A percentile compares a stretch with the other conserved stretches of the same genome.
phyloP scores from a whole-genome alignment of 352 stramenopile genomes.

The Phytophthora citricola region DNA sequence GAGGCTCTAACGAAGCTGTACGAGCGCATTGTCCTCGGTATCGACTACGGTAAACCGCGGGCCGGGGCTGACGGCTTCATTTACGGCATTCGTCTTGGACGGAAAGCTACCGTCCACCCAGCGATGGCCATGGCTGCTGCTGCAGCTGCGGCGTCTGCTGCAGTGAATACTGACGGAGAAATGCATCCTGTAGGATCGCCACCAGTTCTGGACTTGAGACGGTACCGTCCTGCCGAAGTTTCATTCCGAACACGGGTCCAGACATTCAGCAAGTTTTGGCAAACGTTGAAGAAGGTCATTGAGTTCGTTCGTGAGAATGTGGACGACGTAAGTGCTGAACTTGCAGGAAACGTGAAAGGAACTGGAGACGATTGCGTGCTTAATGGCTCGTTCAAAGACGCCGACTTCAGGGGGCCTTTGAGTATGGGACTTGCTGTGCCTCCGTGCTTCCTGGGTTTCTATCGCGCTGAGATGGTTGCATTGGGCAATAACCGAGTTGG shows the following conservation, averaged over 20 bases:
- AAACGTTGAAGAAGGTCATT: slow-evolving; percentile 55
- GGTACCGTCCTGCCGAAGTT: slow-evolving; percentile 51
- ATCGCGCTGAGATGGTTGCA: slow-evolving; percentile 57
- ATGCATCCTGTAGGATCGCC: slow-evolving; percentile 23
- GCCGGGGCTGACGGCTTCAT: slow-evolving; percentile 55
- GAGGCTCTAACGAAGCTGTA: slow-evolving; percentile 69
- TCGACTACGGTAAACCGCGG: slow-evolving; percentile 68
- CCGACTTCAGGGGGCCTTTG: slow-evolving; percentile 61
- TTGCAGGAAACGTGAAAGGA: slow-evolving; percentile 55
- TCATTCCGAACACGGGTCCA: slow-evolving; percentile 57
- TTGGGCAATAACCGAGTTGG: slow-evolving; percentile 53
- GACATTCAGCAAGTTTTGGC: slow-evolving; percentile 67
- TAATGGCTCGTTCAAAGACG: slow-evolving; percentile 65
- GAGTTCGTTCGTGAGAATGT: slow-evolving; percentile 69
- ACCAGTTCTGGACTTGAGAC: slow-evolving; percentile 50
- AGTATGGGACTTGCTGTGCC: slow-evolving; percentile 56
- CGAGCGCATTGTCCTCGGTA: slow-evolving; percentile 65
- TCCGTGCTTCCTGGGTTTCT: slow-evolving; percentile 64
- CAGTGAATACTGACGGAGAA: slow-evolving; percentile 20
- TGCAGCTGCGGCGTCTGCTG: slow-evolving; percentile 33
- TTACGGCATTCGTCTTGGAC: slow-evolving; percentile 78
- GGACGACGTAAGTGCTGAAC: slow-evolving; percentile 56
- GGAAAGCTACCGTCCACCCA: slow-evolving; percentile 51
- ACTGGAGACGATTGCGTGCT: slow-evolving; percentile 62
- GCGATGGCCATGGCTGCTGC: slow-evolving; percentile 37